phyloP scores from a whole-genome alignment of 371 early-diverging fungal species.

The Basidiobolus meristosporus region DNA sequence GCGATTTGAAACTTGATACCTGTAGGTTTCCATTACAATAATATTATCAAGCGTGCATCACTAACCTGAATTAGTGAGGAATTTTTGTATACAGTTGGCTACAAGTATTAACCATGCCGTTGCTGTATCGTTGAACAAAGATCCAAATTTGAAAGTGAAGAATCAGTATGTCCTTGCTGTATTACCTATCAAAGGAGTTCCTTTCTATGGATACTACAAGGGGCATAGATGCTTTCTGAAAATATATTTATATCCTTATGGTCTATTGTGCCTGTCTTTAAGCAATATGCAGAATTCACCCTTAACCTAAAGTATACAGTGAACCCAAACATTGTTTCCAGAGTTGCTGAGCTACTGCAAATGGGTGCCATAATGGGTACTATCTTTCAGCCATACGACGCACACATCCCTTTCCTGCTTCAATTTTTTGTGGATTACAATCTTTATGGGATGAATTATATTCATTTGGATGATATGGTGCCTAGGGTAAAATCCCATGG shows the following conservation, averaged over 20 bases:
- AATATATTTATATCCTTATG: constrained; percentile 21
- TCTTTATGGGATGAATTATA: constrained; percentile 71
- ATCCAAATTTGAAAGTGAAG: constrained; percentile 4
- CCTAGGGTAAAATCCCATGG: neutral
- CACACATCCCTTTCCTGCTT: constrained; percentile 69
- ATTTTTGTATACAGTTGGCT: constrained; percentile 1
- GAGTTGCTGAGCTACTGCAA: constrained; percentile 34
- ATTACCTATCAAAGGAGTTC: constrained; percentile 47
- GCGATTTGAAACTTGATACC: constrained; percentile 8
- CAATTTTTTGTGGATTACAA: constrained; percentile 87
- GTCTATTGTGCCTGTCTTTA: neutral
- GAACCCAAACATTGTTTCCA: constrained; percentile 33
- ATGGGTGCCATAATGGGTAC: constrained; percentile 49
- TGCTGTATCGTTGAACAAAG: constrained; percentile 5
- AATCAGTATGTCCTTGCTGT: constrained; percentile 52
- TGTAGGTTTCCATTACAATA: constrained; percentile 9
- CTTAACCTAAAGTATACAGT: constrained; percentile 3
- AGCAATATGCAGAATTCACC: neutral
- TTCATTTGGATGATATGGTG: neutral
- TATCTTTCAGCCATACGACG: constrained; percentile 56
- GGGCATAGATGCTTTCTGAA: constrained; percentile 51
- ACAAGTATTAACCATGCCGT: constrained; percentile 2
- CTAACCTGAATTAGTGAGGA: constrained; percentile 2
- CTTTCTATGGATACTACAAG: constrained; percentile 72
- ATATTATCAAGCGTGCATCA: neutral